Base-by-base conservation (phyloP, 2,329 filamentous ascomycete species). In the Drechslerella stenobrocha region DNA sequence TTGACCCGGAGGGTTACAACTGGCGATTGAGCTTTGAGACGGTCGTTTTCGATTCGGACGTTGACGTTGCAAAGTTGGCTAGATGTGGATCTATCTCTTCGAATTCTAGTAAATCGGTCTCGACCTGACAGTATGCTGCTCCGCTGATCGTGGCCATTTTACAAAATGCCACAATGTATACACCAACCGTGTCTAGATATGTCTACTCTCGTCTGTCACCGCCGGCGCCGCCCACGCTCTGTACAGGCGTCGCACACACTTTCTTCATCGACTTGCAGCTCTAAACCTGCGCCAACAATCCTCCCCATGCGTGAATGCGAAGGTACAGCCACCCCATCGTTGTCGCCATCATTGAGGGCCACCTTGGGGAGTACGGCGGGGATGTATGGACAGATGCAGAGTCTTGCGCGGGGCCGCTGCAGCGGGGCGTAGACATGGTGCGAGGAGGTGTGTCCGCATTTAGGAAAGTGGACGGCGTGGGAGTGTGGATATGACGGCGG, bases 351-450 rank as follows among this genome's bases (percentile, higher is more conserved):
- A 9, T 45, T 53, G 23, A 18, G 6, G 1, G 26, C 35, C n/a
- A 50, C 50, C 15, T 53, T 42, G 20, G 67, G 64, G 1, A 56
- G 24, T 2, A 56, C 37, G 34, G 11, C 7, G 0, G 58, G 58
- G 32, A 61, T 55, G 11, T 23, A 11, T 23, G 58, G 42, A 13
- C 58, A 61, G n/a, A 50, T 47, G 32, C 58, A 61, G 3, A 61
- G 20, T 53, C 37, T 61, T 20, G 40, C 23, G 11, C 32, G 28
- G 22, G 52, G 52, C 13, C 44, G 24, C 45, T 35, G 15, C 9
- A 28, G 6, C 30, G 52, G 46, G 32, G 30, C 23, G 22, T 35
- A 7, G 47, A 67, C 53, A 20, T 32, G 30, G 44, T 40, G 11
- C n/a, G 30, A 15, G 51, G 42, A 32, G 52, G 56, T 55, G 56